Base-by-base conservation (phyloP, 768 basidiomycete species). In the Tylopilus intermedius region DNA sequence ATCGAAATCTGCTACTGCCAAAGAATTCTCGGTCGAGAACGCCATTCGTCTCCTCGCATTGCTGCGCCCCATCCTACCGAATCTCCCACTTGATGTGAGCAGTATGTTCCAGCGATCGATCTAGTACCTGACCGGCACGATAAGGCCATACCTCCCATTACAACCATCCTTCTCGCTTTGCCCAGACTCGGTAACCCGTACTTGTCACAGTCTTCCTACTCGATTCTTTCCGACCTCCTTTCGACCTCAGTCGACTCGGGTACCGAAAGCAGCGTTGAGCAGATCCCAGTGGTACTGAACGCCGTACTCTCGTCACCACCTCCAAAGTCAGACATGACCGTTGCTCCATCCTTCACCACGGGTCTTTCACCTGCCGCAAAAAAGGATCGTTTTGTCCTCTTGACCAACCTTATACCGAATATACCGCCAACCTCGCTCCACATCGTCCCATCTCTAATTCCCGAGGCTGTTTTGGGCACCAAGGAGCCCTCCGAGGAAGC, bases 401-500 rank as follows among this genome's bases (percentile, higher is more conserved):
- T 97, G 43, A 68, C 84, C 3, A 73, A 78, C 0, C 76, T 98
- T 40, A 75, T 97, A 29, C 77, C 81, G 8, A 68, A 70, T 22
- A 77, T 98, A 30, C 84, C 90, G 0, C 68, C 84, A 1, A 79
- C 82, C 5, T 77, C 83, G 18, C 71, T 98, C 59, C 89, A 96
- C 59, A 71, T 95, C 45, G 84, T 99, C 45, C 89, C 93, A 2
- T 84, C 86, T 2, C 74, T 98, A 22, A 86, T 98, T 43, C 92
- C 95, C 3, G 96, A 99, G 72, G 90, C 89, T 13, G 89, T 98
- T 8, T 73, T 99, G 26, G 93, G 90, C 2, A 97, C 94, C 11
- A 99, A 99, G 67, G 95, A 99, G 66, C 90, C 94, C 3, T 95
- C 95, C 32, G 93, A 94, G 67, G 93, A 90, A 63, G 86, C 94